Evolutionary conservation across 371 early-diverging fungal species (phyloP), one percentile per base, ranked within the genome.

Genomic region (Capillidium rhysosporum): DNA sequence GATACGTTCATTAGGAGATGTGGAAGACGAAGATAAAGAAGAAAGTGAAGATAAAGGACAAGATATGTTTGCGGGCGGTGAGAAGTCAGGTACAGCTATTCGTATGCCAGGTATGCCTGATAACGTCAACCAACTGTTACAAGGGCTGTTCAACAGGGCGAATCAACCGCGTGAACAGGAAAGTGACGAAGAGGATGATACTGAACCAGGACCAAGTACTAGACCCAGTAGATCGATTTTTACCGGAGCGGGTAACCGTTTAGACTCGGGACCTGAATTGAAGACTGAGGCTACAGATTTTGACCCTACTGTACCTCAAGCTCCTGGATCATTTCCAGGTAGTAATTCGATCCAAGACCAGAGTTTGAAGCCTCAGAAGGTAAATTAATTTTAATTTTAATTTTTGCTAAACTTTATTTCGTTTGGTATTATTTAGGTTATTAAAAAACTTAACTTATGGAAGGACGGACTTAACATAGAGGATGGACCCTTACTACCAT

Each of bases 401-500:
- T 10, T 3, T n/a, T n/a, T 3, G 25, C 5, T 18, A 30, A 16
- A 10, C 1, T n/a, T 29, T 14, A 12, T 26, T 29, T 29, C 29
- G 30, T 9, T 24, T 26, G 7, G 29, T 29, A 21, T 10, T 38
- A 10, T 16, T 8, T 57, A 73, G 75, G 75, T 73, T 21, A 68
- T 73, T n/a, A 75, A 82, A 29, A 67, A 78, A 41, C 71, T 96
- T 56, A 93, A 89, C 2, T 92, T 96, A 58, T 96, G 94, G 92
- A 72, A 82, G 48, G 80, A 94, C 61, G 97, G 97, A 29, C 94
- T 95, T 61, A 89, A 84, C 55, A 75, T 96, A 52, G 95, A 88
- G 38, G 93, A 94, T 59, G 97, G 96, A 0, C 87, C 87, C 0
- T 65, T 96, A 43, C 68, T 79, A 59, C 65, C 71, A 40, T 89